Percentiles rank a stretch among this genome's conserved stretches.
phyloP scores from a whole-genome alignment of 148 eudicot genomes.

The Linanthus parryae region DNA sequence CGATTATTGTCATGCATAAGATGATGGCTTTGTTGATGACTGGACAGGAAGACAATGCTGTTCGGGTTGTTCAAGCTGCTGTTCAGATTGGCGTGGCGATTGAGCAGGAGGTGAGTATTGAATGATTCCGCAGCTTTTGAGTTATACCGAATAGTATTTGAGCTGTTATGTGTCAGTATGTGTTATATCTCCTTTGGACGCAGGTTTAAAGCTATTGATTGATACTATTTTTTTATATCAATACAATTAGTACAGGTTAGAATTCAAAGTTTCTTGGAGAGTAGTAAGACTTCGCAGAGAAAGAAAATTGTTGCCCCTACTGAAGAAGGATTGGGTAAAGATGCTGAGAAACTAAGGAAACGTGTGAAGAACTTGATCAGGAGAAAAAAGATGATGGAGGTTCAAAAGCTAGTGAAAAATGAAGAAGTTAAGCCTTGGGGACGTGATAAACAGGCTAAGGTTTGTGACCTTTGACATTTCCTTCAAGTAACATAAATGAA shows the following conservation, averaged over 20 bases:
- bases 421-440: conserved; percentile 76
- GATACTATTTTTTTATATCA: background rate
- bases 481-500: background rate
- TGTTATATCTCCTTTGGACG: background rate
- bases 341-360: conserved; percentile 49
- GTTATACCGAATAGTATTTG: too few relatives aligned
- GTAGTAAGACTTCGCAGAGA: conserved; percentile 42
- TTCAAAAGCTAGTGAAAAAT: conserved; percentile 52
- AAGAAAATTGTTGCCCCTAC: conserved; percentile 28
- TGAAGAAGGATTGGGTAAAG: conserved; percentile 41
- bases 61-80: conserved; percentile 71
- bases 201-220: background rate
- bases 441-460: conserved; percentile 83
- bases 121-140: background rate
- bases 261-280: conserved; percentile 76
- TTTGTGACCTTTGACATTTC: conserved; percentile 16
- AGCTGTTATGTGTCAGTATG: too few relatives aligned
- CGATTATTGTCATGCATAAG: conserved; percentile 89
- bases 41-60: conserved; percentile 43
- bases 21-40: conserved; percentile 76
- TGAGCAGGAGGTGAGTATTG: conserved; percentile 60
- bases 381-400: conserved; percentile 51
- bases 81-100: conserved; percentile 73
- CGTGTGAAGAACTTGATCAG: conserved; percentile 69
- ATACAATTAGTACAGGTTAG: conserved; percentile 39